Evolutionary conservation across 2,329 filamentous ascomycete species (phyloP), one percentile per base, ranked within the genome.

Genomic region (Fusarium longipes): DNA sequence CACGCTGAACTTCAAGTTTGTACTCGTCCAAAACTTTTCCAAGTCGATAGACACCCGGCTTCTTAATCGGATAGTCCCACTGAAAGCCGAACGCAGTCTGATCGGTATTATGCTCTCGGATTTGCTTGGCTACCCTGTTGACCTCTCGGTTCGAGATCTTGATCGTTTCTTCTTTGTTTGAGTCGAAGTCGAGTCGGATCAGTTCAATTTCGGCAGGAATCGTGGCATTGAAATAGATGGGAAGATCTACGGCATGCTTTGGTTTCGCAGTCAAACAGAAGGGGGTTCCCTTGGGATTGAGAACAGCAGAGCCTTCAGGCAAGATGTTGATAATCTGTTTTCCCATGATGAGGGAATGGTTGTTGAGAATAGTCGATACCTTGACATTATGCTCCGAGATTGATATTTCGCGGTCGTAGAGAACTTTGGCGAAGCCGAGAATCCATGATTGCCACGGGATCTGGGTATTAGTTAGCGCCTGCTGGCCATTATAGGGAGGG

Each of bases 261-360:
- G 86, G 82, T 40, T 85, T 84, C 65, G 83, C 82, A 57, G 90
- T 90, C 45, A 99, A 81, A 78, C 96, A 99, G 78, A 96, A 96
- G 1, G 93, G 86, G n/a, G 85, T 81, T 58, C 87, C 86, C 44
- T 93, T 87, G 1, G 93, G 93, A 74, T 99, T 99, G 65, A 99
- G 83, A 47, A 93, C 85, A 15, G 94, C 96, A 47, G 94, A 96
- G 82, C 96, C 96, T 83, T 99, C 96, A 3, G 96, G 96, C 55
- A 99, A 83, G 74, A 99, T 97, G 76, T 99, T 96, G 79, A 99
- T 95, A 72, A 97, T 97, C 81, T 98, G 94, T 77, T 93, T 96
- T 75, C 96, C 96, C 80, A 97, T 86, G 67, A 99, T 98, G 74
- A 98, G 86, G 22, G 94, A 97, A 30, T 93, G 87, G 77, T 98